Conservation (phyloP, 2,329 filamentous ascomycete species). For the Ascochyta pisi region DNA sequence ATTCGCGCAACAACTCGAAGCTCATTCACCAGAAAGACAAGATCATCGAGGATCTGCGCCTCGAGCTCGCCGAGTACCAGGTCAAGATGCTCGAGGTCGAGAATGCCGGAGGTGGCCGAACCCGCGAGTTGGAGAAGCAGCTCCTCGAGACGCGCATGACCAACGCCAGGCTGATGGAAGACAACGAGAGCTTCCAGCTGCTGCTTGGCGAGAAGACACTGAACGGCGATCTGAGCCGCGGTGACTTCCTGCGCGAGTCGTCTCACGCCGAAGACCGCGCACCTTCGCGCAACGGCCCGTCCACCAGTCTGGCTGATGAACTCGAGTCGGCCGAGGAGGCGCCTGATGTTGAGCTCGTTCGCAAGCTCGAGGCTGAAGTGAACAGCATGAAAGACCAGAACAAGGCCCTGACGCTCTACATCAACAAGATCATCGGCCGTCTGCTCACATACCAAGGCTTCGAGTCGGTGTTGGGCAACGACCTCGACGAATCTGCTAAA, state of each 20-base stretch:
- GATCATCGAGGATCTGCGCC: conserved; percentile 86
- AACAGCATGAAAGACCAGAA: conserved; percentile 89
- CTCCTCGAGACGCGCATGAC: conserved; percentile 93
- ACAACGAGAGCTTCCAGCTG: conserved; percentile 97
- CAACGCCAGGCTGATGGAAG: conserved; percentile 95
- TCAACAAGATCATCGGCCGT: conserved; percentile 98
- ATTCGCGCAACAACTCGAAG: conserved; percentile 88
- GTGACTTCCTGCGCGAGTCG: conserved; percentile 72
- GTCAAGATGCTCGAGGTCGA: conserved; percentile 95
- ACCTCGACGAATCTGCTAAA: conserved; percentile 54
- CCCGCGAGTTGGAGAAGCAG: conserved; percentile 88
- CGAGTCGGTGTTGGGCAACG: conserved; percentile 87
- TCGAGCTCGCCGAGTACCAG: conserved; percentile 93
- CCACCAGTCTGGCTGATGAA: conserved; percentile 73
- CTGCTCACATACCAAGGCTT: conserved; percentile 94
- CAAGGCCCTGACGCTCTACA: conserved; percentile 95
- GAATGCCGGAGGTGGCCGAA: conserved; percentile 84
- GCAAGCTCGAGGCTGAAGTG: conserved; percentile 78
- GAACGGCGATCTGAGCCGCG: conserved; percentile 88
- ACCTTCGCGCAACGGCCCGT: conserved; percentile 44
- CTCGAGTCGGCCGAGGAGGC: conserved; percentile 69
- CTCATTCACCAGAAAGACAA: conserved; percentile 94
- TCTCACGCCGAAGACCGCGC: conserved; percentile 43
- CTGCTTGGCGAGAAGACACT: conserved; percentile 93
- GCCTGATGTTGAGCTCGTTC: conserved; percentile 57